Base-by-base conservation (phyloP, 1,139 yeast genomes). In the Debaryomycetaceae sp. region DNA sequence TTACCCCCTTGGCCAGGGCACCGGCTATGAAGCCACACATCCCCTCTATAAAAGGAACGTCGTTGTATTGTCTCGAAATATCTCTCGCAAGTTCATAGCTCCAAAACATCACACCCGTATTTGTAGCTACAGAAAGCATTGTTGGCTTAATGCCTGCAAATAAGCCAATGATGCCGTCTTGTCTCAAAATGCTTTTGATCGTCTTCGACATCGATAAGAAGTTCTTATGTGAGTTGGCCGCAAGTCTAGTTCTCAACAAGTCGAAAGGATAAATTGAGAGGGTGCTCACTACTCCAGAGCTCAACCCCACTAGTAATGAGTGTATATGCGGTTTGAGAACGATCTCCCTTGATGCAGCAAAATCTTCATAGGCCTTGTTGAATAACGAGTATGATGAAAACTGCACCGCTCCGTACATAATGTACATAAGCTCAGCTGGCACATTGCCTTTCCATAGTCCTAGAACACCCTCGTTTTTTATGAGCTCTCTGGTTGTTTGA, bases 401-500 rank as follows among this genome's bases (percentile, higher is more conserved):
- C 61, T 93, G 98, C 1, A 81, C 69, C 1, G 88, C 90, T 9
- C 98, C 97, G 56, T 93, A 93, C 22, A 87, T 53, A 14, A 93
- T 72, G 58, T 93, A 93, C 81, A 93, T 78, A 37, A 83, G 65
- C 53, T 89, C 91, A 0, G 98, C 99, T 0, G 99, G 96, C 0
- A 88, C 78, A 60, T 93, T 93, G 0, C 99, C 99, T 62, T 90
- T 91, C 98, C 98, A 93, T 22, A 93, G 71, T 0, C 91, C 78
- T 20, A 52, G 37, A 6, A 70, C 50, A 3, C 78, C 78, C 51
- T 74, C 78, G 40, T 68, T 51, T 34, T 55, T 55, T n/a, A 70
- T 44, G 7, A 72, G 54, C 22, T 49, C 42, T 29, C 45, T 49
- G 20, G 65, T 54, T 1, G 63, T 55, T 1, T 44, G 24, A 5